Base-by-base conservation (phyloP, 2,329 filamentous ascomycete genomes). In the Stagonosporopsis vannaccii region DNA sequence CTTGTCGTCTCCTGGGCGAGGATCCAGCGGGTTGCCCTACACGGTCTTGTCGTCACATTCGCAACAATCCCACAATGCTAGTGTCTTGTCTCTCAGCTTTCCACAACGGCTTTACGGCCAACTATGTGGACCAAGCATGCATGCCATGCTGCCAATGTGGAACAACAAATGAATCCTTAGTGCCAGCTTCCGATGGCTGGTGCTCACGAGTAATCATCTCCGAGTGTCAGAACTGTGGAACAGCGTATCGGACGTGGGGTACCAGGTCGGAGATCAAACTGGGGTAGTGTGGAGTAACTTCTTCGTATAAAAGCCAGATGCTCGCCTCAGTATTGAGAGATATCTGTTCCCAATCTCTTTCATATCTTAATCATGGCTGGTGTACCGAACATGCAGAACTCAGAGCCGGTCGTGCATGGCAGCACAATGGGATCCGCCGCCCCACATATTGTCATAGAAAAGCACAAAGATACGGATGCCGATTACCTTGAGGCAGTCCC, bases 221-320 rank as follows among this genome's bases (percentile, higher is more conserved):
- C 25, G 17, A 51, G 23, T 39, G 17, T 23, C 32, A 36, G 25
- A 25, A 44, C 32, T 23, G 32, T 51, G 40, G 48, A 32, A 17
- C 20, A 51, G 48, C 26, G 40, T 32, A 44, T 51, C 40, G 42
- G 36, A 26, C 22, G 41, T 42, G 42, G 26, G 45, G 42, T 41
- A 46, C 20, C 17, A 42, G 19, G 35, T 40, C 37, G 30, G 19
- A 36, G 50, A 40, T 45, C 49, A 46, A 47, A 40, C 42, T 53
- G 42, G 26, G 50, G 50, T 46, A 53, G 42, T 28, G 35, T 30
- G 42, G 42, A 41, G 36, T 26, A 26, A 28, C 7, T 35, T 23
- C n/a, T 8, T 40, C 8, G 12, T 42, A 53, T 47, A 53, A 41
- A 49, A 40, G 20, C 9, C 15, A 20, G 42, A 6, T 37, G 8